These are phyloP conservation scores for Aspergillus homomorphus DNA, from an alignment of 495 filamentous ascomycete species.

Conservation along the genomic window DNA sequence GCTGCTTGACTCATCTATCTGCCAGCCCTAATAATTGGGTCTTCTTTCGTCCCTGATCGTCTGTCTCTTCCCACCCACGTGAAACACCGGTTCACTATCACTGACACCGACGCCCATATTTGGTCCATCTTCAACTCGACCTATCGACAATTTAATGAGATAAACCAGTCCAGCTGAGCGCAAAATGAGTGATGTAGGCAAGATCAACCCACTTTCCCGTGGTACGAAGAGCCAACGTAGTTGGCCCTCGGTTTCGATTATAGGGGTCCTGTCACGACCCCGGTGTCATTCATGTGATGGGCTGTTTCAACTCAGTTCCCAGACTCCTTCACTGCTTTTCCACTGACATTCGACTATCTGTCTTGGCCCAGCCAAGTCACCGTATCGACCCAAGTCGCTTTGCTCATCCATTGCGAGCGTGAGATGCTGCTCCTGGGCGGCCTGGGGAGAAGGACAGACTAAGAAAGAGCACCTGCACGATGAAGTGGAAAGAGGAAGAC, in stretches of 20 bases:
- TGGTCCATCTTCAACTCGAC: not conserved
- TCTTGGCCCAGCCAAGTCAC: not conserved
- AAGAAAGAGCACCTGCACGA: not conserved
- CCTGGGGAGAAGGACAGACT: not conserved
- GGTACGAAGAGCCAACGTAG: not conserved
- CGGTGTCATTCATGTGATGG: not conserved
- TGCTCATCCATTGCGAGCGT: not conserved
- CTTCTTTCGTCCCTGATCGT: not conserved
- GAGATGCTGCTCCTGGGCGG: not conserved
- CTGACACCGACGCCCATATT: not conserved
- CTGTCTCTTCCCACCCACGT: not conserved
- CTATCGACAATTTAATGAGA: not conserved
- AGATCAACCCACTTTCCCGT: not conserved
- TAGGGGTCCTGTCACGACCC: not conserved
- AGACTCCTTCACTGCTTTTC: not conserved
- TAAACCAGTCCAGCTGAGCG: not conserved
- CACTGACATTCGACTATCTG: not conserved
- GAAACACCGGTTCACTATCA: not conserved
- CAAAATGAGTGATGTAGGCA: not conserved
- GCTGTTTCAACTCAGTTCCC: not conserved
- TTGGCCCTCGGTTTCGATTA: not conserved
- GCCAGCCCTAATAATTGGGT: conserved; percentile 5
- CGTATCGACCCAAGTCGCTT: not conserved
- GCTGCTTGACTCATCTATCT: not conserved
- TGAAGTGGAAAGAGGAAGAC: conserved; percentile 8